Evolutionary conservation across 495 filamentous ascomycete genomes (phyloP), one percentile per base, ranked within the genome.

Genomic region (Barbatosphaeria neglecta): DNA sequence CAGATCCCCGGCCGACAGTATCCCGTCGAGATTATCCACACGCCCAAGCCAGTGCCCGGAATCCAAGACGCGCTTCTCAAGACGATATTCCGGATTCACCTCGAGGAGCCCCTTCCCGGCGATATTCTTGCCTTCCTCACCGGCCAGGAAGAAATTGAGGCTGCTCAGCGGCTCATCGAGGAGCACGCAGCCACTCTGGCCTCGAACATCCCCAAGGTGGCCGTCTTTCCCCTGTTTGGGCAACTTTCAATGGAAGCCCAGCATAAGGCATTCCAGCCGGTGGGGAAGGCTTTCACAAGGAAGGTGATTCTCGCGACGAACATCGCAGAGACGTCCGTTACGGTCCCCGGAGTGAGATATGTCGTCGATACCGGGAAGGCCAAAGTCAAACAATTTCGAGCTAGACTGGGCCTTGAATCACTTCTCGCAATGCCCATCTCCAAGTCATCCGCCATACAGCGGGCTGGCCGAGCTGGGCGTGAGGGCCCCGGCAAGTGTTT

Each of bases 251-350:
- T 89, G 47, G 71, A 74, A 49, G 82, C 83, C 1, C 93, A 99
- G 54, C 86, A 94, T 53, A 73, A 79, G 17, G 86, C 90, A 20
- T 99, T 99, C 58, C 70, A 79, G 20, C 85, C 83, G 6, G 72
- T 87, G 22, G 83, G 86, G 1, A 75, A 78, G 9, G 70, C 72
- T 17, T 73, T 69, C 39, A 94, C 84, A 0, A 76, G 93, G 33
- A 99, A 97, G 55, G 65, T 99, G 7, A 87, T 99, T 10, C 72
- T 99, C 3, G 78, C 89, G 0, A 99, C 93, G 13, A 99, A 99
- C 61, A 96, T 99, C 51, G 93, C 93, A 19, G 93, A 99, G 57
- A 97, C 93, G 0, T 99, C 93, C 1, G 83, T 99, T 45, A 99
- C 93, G 0, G 89, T 99, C 0, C 81, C 90, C 7, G 93, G 93